Evolutionary conservation across 2,329 filamentous ascomycete species (phyloP).

Genomic region (Fusarium sp.): DNA sequence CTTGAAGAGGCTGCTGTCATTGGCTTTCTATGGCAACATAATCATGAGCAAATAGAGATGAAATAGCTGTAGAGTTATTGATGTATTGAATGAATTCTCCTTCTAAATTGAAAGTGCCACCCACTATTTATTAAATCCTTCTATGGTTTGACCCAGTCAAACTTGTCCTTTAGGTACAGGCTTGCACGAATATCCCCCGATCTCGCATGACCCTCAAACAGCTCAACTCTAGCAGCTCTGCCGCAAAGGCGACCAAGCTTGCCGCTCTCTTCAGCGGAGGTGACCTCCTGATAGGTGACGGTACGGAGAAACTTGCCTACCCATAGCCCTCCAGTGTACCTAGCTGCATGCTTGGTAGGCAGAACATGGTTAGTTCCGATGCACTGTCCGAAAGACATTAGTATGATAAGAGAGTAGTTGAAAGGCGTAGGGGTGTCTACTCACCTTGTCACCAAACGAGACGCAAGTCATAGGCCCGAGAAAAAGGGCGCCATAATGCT

Average conservation of each 20-base stretch:
- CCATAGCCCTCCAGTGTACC: background rate
- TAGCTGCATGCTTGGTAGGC: background rate
- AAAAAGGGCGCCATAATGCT: constrained; percentile 23
- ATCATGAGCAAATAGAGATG: background rate
- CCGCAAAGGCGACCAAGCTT: constrained; percentile 18
- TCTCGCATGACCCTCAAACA: constrained; percentile 25
- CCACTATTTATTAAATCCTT: background rate
- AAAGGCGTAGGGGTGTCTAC: background rate
- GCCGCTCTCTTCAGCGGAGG: constrained; percentile 2
- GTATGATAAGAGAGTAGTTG: background rate
- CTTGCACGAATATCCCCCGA: constrained; percentile 16
- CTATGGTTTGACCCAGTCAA: background rate
- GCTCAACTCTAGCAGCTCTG: constrained; percentile 15
- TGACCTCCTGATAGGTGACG: constrained; percentile 27
- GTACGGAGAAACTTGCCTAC: constrained; percentile 21
- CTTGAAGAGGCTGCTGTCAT: background rate
- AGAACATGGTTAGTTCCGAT: constrained; percentile 16
- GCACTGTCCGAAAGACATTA: constrained; percentile 5
- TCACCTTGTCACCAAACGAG: constrained; percentile 26
- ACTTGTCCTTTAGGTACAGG: background rate
- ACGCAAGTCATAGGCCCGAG: constrained; percentile 20
- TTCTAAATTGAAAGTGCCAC: background rate
- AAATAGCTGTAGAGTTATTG: background rate
- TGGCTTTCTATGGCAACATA: background rate
- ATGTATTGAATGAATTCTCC: background rate